Percentiles rank a stretch among this genome's conserved stretches.
phyloP scores from a whole-genome alignment of 2,329 filamentous ascomycete species.

The Diaporthe australafricana region DNA sequence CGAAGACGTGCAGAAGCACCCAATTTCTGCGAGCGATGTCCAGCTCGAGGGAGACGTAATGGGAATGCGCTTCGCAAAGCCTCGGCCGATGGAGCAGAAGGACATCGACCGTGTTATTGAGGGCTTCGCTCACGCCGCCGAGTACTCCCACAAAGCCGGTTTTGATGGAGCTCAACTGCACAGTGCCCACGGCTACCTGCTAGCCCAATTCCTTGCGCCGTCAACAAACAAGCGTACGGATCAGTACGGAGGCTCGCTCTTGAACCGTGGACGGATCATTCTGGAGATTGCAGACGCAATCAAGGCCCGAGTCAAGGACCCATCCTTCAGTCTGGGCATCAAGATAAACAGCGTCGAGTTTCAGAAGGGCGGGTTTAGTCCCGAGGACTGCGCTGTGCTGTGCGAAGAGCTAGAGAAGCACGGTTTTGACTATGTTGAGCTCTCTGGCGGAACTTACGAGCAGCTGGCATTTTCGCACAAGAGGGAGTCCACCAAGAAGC shows the following conservation, averaged over 20 bases:
- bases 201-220: conserved; percentile 53
- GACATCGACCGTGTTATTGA: conserved; percentile 65
- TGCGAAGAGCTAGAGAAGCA: conserved; percentile 61
- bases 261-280: conserved; percentile 59
- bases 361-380: conserved; percentile 61
- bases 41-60: conserved; percentile 52
- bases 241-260: conserved; percentile 54
- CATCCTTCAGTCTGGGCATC: conserved; percentile 61
- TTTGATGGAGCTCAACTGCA: conserved; percentile 61
- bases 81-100: conserved; percentile 59
- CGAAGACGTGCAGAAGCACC: conserved; percentile 47
- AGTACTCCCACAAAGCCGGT: conserved; percentile 68
- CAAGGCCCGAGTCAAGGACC: conserved; percentile 44
- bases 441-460: conserved; percentile 70
- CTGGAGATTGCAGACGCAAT: conserved; percentile 57
- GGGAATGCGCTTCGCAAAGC: conserved; percentile 64
- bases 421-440: conserved; percentile 67
- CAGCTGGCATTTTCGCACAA: conserved; percentile 61
- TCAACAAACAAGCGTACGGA: conserved; percentile 52
- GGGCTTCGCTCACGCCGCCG: conserved; percentile 67
- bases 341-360: conserved; percentile 71
- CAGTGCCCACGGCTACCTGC: conserved; percentile 61
- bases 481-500: conserved; percentile 64
- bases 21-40: conserved; percentile 54
- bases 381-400: conserved; percentile 61